These are phyloP conservation scores for Bjerkandera adusta DNA, from an alignment of 1,284 basidiomycete species.

Conservation along the genomic window DNA sequence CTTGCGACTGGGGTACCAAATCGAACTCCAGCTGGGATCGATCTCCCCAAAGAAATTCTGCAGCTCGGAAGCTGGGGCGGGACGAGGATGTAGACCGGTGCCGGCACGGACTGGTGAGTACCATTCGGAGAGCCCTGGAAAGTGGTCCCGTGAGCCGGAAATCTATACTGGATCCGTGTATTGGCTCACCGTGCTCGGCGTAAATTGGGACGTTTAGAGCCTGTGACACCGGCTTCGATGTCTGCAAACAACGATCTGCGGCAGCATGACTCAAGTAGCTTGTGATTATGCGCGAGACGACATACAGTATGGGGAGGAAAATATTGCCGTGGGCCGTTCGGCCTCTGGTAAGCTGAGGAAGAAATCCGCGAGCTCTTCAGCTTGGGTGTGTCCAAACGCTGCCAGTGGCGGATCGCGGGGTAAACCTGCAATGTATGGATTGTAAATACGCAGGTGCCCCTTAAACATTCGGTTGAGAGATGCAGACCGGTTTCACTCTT, in stretches of 20 bases:
- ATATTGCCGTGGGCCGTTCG: conserved; percentile 72
- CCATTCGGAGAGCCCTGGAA: conserved; percentile 77
- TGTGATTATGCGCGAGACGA: conserved; percentile 31
- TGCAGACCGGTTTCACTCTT: conserved; percentile 56
- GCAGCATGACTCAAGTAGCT: background rate
- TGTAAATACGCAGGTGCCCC: background rate
- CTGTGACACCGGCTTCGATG: conserved; percentile 60
- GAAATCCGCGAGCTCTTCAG: conserved; percentile 65
- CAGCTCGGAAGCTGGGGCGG: conserved; percentile 50
- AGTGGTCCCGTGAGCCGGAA: background rate
- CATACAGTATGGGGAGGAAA: conserved; percentile 81
- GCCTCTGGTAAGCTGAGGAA: conserved; percentile 64
- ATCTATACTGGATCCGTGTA: too few relatives aligned
- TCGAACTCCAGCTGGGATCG: conserved; percentile 56
- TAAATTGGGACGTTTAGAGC: conserved; percentile 67
- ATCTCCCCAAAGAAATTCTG: conserved; percentile 56
- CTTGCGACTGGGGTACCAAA: conserved; percentile 69
- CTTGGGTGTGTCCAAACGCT: conserved; percentile 77
- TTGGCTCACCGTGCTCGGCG: conserved; percentile 72
- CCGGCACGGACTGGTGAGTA: conserved; percentile 70
- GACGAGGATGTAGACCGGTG: conserved; percentile 74
- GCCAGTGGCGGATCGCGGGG: conserved; percentile 77
- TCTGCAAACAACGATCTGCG: conserved; percentile 85
- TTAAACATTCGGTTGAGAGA: background rate
- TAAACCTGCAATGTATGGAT: conserved; percentile 32